A percentile compares a stretch with the other conserved stretches of the same genome.
These are phyloP conservation scores for Grifola frondosa DNA, from an alignment of 1,284 basidiomycete species.

Conservation along the genomic window DNA sequence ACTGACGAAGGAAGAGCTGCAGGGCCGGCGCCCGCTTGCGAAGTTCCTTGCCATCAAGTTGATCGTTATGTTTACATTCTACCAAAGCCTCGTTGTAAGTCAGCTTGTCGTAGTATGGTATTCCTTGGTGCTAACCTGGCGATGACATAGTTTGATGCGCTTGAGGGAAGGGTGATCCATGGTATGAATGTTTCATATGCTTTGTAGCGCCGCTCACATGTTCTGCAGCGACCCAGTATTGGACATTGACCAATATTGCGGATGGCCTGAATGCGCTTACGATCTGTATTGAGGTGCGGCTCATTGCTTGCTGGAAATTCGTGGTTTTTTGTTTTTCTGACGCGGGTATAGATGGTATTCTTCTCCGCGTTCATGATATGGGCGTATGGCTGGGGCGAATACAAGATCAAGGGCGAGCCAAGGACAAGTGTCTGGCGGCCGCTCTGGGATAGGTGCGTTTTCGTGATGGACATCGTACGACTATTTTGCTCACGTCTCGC, in stretches of 20 bases:
- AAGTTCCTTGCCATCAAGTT: conserved; percentile 85
- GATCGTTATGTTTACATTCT: conserved; percentile 85
- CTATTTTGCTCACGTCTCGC: too few relatives aligned
- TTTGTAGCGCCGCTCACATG: not conserved
- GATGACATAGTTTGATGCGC: conserved; percentile 47
- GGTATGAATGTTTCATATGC: conserved; percentile 40
- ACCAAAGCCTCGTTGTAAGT: conserved; percentile 71
- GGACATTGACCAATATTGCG: conserved; percentile 78
- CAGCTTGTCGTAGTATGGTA: not conserved
- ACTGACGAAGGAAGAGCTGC: conserved; percentile 75
- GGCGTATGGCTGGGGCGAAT: conserved; percentile 76
- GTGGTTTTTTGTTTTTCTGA: not conserved
- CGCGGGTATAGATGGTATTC: conserved; percentile 64
- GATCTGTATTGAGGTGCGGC: conserved; percentile 74
- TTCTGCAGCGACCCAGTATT: conserved; percentile 62
- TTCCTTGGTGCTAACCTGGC: not conserved
- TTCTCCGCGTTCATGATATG: conserved; percentile 78
- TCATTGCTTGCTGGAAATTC: not conserved
- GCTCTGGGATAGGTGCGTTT: conserved; percentile 67
- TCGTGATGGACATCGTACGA: not conserved
- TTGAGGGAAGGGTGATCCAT: conserved; percentile 64
- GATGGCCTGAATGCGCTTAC: conserved; percentile 81
- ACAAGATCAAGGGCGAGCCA: conserved; percentile 39
- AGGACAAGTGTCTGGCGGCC: conserved; percentile 60
- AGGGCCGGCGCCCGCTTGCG: conserved; percentile 71